Evolutionary conservation across 164 flowering plant species (phyloP).

Genomic region (Houttuynia cordata): DNA sequence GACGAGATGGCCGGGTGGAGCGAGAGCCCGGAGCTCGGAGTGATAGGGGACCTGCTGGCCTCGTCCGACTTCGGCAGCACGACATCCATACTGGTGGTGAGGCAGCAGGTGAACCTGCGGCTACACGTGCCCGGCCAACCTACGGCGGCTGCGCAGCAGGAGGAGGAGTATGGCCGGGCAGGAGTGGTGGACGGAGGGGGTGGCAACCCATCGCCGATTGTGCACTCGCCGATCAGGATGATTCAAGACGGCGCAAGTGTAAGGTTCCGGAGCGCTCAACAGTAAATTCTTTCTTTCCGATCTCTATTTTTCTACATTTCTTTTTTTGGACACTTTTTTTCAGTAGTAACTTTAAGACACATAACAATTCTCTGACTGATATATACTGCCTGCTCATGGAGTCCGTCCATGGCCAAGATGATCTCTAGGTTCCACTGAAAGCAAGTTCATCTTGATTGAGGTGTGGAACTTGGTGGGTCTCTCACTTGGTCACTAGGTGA

Average conservation of each 20-base stretch:
- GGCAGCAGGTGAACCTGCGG: not conserved
- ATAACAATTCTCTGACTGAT: no score
- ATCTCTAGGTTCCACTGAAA: no score
- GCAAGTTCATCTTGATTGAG: no score
- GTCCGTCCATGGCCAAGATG: no score
- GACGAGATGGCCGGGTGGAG: slow-evolving; percentile 35
- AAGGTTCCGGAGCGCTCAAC: not conserved
- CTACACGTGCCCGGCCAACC: not conserved
- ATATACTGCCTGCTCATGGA: no score
- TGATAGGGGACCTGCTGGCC: slow-evolving; percentile 58
- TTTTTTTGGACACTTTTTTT: no score
- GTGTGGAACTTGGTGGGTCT: no score
- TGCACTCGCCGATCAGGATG: not conserved
- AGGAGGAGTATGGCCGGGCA: not conserved
- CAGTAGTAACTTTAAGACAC: no score
- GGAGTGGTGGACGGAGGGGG: not conserved
- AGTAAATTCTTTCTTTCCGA: no score
- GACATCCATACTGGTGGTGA: not conserved
- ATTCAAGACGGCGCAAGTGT: no score
- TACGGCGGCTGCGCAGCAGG: not conserved
- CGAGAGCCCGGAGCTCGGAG: slow-evolving; percentile 70
- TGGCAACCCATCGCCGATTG: not conserved
- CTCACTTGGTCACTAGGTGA: no score
- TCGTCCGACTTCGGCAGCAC: slow-evolving; percentile 30
- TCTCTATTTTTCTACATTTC: no score